Conservation (phyloP, 2,329 filamentous ascomycete species). For the Ophiognomonia clavigignenti-juglandacearum region DNA sequence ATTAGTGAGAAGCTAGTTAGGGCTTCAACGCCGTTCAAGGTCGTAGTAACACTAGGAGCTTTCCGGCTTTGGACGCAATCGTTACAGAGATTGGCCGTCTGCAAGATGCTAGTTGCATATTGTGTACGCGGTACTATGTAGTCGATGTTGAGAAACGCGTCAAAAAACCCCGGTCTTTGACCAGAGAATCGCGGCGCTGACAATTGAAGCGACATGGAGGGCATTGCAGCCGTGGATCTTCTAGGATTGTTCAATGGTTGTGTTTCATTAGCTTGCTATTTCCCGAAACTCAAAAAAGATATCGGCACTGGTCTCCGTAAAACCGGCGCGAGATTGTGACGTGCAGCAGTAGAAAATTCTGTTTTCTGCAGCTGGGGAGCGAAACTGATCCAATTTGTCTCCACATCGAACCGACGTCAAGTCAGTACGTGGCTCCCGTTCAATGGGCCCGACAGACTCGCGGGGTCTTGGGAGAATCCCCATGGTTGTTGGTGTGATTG, state of each 20-base stretch:
- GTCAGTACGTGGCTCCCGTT: slow-evolving; percentile 26
- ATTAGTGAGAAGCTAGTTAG: background rate
- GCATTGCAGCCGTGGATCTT: background rate
- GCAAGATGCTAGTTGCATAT: too few relatives aligned
- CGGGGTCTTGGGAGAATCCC: slow-evolving; percentile 5
- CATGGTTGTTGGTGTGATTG: slow-evolving; percentile 10
- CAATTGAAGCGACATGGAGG: too few relatives aligned
- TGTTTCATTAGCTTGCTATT: slow-evolving; percentile 11
- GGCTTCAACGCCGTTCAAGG: too few relatives aligned
- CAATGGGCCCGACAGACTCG: slow-evolving; percentile 22
- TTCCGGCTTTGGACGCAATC: too few relatives aligned
- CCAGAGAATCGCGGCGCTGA: too few relatives aligned
- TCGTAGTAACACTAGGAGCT: too few relatives aligned
- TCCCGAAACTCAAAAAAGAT: slow-evolving; percentile 6
- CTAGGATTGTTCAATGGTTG: background rate
- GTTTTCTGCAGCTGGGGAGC: slow-evolving; percentile 16
- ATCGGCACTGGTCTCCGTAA: slow-evolving; percentile 1
- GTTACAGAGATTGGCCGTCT: too few relatives aligned
- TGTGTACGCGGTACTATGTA: too few relatives aligned
- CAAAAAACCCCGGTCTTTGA: too few relatives aligned
- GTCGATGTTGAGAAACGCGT: too few relatives aligned
- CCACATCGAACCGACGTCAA: slow-evolving; percentile 23
- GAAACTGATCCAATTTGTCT: slow-evolving; percentile 22
- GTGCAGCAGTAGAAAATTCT: slow-evolving; percentile 10
- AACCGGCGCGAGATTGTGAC: too few relatives aligned